phyloP scores from a whole-genome alignment of 306 rosid species.

The Sesbania bispinosa region DNA sequence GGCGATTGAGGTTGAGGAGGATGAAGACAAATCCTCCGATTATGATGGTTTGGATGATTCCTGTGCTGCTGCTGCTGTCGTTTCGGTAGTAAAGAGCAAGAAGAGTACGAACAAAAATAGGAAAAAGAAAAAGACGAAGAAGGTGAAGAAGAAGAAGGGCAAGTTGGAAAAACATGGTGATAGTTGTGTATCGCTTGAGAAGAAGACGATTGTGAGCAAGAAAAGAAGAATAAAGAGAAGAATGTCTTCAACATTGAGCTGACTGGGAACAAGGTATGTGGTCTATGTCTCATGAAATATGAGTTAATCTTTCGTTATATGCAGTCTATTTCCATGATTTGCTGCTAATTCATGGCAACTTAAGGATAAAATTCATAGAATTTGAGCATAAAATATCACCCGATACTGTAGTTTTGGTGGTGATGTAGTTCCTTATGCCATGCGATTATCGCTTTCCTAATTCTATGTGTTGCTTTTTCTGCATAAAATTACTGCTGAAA shows the following conservation, averaged over 20 bases:
- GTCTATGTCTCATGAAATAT: conserved; percentile 47
- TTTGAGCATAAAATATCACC: conserved; percentile 36
- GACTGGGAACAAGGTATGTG: conserved; percentile 59
- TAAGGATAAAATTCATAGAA: background rate
- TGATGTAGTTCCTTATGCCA: conserved; percentile 25
- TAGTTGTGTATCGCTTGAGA: conserved; percentile 5
- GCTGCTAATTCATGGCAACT: conserved; percentile 4
- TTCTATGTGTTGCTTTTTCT: conserved; percentile 36
- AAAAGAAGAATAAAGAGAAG: conserved; percentile 40
- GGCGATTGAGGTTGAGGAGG: conserved; percentile 17
- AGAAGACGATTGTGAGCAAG: conserved; percentile 30
- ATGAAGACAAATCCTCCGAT: conserved; percentile 30
- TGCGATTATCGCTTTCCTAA: conserved; percentile 34
- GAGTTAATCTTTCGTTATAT: conserved; percentile 7
- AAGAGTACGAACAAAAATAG: conserved; percentile 32
- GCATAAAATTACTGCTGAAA: conserved; percentile 59
- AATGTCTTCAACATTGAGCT: conserved; percentile 25
- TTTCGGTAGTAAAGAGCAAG: conserved; percentile 26
- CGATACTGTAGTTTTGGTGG: conserved; percentile 32
- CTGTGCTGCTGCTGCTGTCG: background rate
- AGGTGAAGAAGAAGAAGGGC: conserved; percentile 36
- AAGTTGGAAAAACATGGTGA: conserved; percentile 28
- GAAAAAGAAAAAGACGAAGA: conserved; percentile 39
- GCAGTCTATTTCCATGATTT: conserved; percentile 11
- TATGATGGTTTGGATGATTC: conserved; percentile 10